Conservation (phyloP, 305 asterid species). For the Nicotiana rustica region DNA sequence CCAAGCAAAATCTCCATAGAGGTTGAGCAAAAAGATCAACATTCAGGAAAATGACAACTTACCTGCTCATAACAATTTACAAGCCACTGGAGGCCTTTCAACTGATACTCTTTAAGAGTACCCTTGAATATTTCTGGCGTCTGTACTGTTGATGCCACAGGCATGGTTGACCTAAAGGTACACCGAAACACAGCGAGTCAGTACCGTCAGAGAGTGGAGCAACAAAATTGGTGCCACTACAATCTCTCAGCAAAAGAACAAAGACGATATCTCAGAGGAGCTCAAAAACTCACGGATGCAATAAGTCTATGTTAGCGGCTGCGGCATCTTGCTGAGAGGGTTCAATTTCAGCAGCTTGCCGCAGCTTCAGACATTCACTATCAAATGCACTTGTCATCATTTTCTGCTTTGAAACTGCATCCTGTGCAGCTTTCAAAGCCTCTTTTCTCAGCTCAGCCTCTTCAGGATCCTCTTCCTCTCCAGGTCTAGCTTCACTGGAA, state of each 20-base stretch:
- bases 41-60: conserved; percentile 37
- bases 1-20: conserved; percentile 34
- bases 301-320: conserved; percentile 78
- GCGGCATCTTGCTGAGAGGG: conserved; percentile 72
- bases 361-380: conserved; percentile 77
- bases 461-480: conserved; percentile 84
- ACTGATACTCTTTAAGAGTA: conserved; percentile 91
- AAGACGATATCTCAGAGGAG: conserved; percentile 26
- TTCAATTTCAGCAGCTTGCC: conserved; percentile 70
- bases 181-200: conserved; percentile 36
- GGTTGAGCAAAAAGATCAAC: conserved; percentile 32
- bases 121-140: conserved; percentile 94
- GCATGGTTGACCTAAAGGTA: conserved; percentile 91
- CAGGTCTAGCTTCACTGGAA: conserved; percentile 68
- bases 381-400: conserved; percentile 86
- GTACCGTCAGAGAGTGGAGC: conserved; percentile 29
- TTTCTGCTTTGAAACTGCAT: conserved; percentile 99
- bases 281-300: conserved; percentile 85
- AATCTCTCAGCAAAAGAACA: conserved; percentile 21
- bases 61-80: conserved; percentile 99
- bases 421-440: conserved; percentile 97
- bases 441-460: conserved; percentile 94
- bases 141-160: conserved; percentile 91
- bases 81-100: conserved; percentile 99
- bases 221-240: conserved; percentile 12